These are phyloP conservation scores for Papiliotrema nemorosa DNA, from an alignment of 1,284 basidiomycete genomes.

Conservation along the genomic window DNA sequence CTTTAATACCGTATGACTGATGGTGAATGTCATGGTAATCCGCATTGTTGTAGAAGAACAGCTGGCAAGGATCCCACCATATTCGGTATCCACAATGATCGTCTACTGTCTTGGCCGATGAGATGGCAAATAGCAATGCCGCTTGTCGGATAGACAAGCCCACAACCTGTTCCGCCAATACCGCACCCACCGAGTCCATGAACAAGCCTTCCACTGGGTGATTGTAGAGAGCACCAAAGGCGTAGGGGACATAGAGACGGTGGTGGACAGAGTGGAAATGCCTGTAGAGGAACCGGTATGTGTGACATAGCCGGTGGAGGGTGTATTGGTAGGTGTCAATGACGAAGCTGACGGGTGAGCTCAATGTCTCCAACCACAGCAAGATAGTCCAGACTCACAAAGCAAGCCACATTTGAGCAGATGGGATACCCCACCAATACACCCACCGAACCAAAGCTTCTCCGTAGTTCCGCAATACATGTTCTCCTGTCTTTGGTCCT, in stretches of 20 bases:
- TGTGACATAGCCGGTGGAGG: conserved; percentile 87
- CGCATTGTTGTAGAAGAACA: conserved; percentile 86
- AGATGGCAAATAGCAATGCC: conserved; percentile 77
- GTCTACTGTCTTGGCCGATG: conserved; percentile 91
- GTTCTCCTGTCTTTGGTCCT: conserved; percentile 44
- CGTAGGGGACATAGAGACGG: conserved; percentile 93
- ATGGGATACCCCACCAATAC: conserved; percentile 95
- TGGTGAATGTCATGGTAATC: conserved; percentile 99
- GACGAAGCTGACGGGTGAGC: conserved; percentile 63
- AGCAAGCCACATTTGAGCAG: conserved; percentile 69
- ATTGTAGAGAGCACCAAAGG: conserved; percentile 96
- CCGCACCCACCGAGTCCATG: conserved; percentile 80
- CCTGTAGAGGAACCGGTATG: conserved; percentile 85
- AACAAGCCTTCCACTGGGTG: conserved; percentile 93
- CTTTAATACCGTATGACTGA: conserved; percentile 88
- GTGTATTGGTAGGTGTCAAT: conserved; percentile 99
- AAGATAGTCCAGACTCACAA: conserved; percentile 61
- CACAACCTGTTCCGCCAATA: conserved; percentile 67
- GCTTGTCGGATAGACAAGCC: conserved; percentile 78
- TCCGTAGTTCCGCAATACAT: conserved; percentile 53
- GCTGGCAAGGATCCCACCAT: conserved; percentile 84
- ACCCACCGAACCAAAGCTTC: conserved; percentile 61
- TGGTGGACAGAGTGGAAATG: conserved; percentile 94
- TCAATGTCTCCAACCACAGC: too few species aligned
- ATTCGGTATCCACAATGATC: conserved; percentile 93